Percentiles rank a stretch among this genome's conserved stretches.
Conservation (phyloP, 176 grass and related monocot species). For the Secale cereale region DNA sequence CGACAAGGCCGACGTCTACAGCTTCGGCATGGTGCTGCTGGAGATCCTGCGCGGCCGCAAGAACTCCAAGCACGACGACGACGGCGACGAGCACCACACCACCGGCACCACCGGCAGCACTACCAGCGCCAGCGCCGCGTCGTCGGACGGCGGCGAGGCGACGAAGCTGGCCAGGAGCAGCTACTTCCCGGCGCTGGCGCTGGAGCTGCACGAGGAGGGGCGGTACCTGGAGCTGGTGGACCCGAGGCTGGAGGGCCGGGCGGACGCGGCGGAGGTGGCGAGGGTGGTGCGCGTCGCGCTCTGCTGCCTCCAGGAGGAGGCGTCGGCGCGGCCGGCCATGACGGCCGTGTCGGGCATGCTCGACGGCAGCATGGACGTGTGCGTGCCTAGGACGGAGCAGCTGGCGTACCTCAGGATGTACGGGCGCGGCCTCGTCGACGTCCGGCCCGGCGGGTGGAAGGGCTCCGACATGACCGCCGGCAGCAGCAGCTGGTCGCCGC, state of each 20-base stretch:
- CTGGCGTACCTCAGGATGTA: constrained; percentile 56
- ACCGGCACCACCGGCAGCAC: no score
- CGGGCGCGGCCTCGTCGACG: constrained; percentile 33
- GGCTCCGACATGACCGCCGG: not conserved
- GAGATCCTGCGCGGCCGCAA: constrained; percentile 71
- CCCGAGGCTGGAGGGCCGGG: constrained; percentile 46
- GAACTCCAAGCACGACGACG: constrained; percentile 42
- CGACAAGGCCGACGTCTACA: constrained; percentile 76
- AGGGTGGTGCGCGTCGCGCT: constrained; percentile 58
- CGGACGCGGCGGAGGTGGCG: constrained; percentile 35
- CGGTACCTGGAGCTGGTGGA: constrained; percentile 55
- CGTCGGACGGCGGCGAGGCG: not conserved
- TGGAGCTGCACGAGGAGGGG: constrained; percentile 64
- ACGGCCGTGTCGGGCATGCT: constrained; percentile 58
- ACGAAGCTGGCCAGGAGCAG: not conserved
- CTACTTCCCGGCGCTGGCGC: constrained; percentile 71
- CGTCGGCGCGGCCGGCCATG: constrained; percentile 58
- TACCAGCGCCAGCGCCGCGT: not conserved
- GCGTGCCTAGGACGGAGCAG: constrained; percentile 34
- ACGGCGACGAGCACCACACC: not conserved
- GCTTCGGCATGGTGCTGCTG: constrained; percentile 90
- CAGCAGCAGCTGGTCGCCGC: constrained; percentile 38
- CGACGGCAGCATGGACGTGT: constrained; percentile 49
- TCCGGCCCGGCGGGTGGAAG: not conserved
- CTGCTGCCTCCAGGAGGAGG: constrained; percentile 89